Base-by-base conservation (phyloP, 2,329 filamentous ascomycete genomes). In the Phialemoniopsis sp. region DNA sequence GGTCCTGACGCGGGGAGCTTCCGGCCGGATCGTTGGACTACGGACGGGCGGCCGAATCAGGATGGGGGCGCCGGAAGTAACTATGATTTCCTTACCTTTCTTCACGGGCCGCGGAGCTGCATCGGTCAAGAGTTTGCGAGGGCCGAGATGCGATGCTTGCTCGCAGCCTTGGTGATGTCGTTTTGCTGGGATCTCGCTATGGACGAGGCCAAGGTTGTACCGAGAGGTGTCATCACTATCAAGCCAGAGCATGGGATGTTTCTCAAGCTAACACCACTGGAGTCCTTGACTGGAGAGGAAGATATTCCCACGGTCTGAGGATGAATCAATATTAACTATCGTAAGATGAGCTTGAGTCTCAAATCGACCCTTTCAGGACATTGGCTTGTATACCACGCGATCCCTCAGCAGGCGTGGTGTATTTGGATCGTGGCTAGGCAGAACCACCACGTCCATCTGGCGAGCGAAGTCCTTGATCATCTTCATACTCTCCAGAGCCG, bases 61-160 rank as follows among this genome's bases (percentile, higher is more conserved):
- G 76, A 72, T 2, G 83, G 83, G 2, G 83, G 84, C 5, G 80
- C 84, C 0, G 67, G 68, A 3, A 84, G 72, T 40, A 88, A 88
- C 54, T 89, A 84, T 54, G 72, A 77, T 2, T 75, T 80, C 38
- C 52, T 84, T 50, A 87, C 81, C 0, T 88, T 88, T 57, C 56
- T 88, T 34, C 82, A 87, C 46, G 85, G 85, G 0, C 82, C 83
- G 2, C 67, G 84, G 36, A 78, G 75, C 46, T 88, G 85, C 51
- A 88, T 88, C 42, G 85, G 84, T 0, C 77, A 82, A 54, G 69
- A 70, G 0, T 90, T 90, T 56, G 82, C 87, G 0, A 80, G 78
- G 52, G 77, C 82, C 0, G 87, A 91, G 63, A 79, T 90, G 59
- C 80, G 83, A 9, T 88, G 82, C 55, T 56, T 91, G 42, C 55